These are phyloP conservation scores for Penicillium odoratum DNA, from an alignment of 495 filamentous ascomycete genomes.

Conservation along the genomic window DNA sequence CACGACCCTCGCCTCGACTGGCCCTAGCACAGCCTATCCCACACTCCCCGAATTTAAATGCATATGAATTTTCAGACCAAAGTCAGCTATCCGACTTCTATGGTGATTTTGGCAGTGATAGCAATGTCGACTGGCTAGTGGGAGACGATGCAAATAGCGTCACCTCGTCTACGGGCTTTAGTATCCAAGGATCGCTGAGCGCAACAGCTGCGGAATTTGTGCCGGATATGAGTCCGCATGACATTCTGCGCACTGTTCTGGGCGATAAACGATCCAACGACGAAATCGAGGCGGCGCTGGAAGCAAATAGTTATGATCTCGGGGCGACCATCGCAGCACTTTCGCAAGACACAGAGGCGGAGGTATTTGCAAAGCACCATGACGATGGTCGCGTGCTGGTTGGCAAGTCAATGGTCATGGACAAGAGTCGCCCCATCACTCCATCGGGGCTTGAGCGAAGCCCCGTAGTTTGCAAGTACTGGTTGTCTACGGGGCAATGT, in stretches of 20 bases:
- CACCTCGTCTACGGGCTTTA: conserved; percentile 66
- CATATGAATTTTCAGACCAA: conserved; percentile 84
- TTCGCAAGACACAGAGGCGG: conserved; percentile 59
- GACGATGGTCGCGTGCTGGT: conserved; percentile 64
- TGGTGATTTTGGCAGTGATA: conserved; percentile 86
- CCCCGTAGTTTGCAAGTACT: conserved; percentile 94
- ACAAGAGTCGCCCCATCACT: conserved; percentile 67
- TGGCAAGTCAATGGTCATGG: conserved; percentile 84
- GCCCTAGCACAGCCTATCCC: conserved; percentile 94
- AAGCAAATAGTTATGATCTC: conserved; percentile 88
- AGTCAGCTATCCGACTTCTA: conserved; percentile 80
- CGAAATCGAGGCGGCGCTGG: conserved; percentile 87
- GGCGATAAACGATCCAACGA: conserved; percentile 87
- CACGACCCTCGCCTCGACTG: conserved; percentile 88
- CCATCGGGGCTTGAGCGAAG: conserved; percentile 70
- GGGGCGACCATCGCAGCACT: conserved; percentile 84
- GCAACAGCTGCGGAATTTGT: conserved; percentile 79
- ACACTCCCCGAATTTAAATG: conserved; percentile 89
- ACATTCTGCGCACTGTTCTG: conserved; percentile 94
- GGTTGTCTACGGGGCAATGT: conserved; percentile 87
- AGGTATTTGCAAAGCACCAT: conserved; percentile 26
- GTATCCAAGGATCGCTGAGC: conserved; percentile 64
- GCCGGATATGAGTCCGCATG: conserved; percentile 95
- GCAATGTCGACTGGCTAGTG: conserved; percentile 91
- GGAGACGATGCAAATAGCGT: conserved; percentile 82